Base-by-base conservation (phyloP, 2,329 filamentous ascomycete species). In the Cercospora sp. region DNA sequence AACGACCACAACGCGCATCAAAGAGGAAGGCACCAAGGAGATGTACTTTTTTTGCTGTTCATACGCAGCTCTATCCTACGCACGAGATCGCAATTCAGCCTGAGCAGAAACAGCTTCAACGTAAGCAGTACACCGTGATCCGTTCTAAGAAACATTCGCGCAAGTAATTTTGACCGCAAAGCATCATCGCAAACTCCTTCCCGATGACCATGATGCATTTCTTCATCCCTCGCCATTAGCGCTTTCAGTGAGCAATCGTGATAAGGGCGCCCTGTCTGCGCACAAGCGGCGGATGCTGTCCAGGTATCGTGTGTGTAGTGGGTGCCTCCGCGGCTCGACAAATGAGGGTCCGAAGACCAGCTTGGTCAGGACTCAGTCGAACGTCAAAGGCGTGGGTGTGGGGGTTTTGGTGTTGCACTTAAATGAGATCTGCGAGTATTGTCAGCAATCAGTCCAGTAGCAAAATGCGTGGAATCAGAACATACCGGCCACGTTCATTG, bases 401-500 rank as follows among this genome's bases (percentile, higher is more conserved):
- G 55, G 53, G 49, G 51, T 43, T 57, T 65, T 65, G 49, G n/a
- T 64, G 62, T 58, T 26, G 69, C 68, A 73, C 72, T 78, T 80
- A 80, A 75, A 80, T 80, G 70, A 80, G 77, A 70, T 80, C 79
- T 80, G 73, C 10, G 43, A 26, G 32, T 12, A 90, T 89, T 40
- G 61, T 58, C 69, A 63, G 69, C 65, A 55, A 68, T 18, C 10
- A 40, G 64, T 28, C 24, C n/a, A 53, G 16, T 51, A 18, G 30
- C 9, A 34, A 26, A 28, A 55, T 30, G 18, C n/a, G 37, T 65
- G n/a, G 21, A 30, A 30, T 45, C 18, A 57, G 55, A 59, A 82
- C 86, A 79, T 84, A 86, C 85, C 86, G 80, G 87, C 87, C 82
- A 90, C 89, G 83, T 90, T 90, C 95, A 99, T 98, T 80, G 95